These are phyloP conservation scores for Spergularia bocconei DNA, from an alignment of 148 eudicot species.

Conservation along the genomic window DNA sequence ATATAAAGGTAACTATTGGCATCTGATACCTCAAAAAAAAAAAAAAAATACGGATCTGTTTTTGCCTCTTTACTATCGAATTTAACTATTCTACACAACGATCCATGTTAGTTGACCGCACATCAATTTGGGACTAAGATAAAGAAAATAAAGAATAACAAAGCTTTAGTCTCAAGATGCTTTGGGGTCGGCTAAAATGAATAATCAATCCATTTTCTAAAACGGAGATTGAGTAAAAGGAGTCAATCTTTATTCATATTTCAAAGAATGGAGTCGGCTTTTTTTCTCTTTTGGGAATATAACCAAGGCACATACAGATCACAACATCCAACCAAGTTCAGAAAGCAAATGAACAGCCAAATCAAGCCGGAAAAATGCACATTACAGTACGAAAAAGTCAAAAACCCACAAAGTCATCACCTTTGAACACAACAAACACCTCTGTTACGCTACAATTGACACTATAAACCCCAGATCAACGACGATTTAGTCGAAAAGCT, in stretches of 20 bases:
- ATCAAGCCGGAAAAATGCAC: background rate
- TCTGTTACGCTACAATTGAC: background rate
- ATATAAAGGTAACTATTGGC: too few relatives aligned
- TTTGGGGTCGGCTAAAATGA: too few relatives aligned
- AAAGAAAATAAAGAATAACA: too few relatives aligned
- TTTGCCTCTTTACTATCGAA: too few relatives aligned
- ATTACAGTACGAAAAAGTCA: background rate
- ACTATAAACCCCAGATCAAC: background rate
- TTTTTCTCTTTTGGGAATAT: background rate
- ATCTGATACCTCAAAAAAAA: too few relatives aligned
- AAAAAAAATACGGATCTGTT: too few relatives aligned
- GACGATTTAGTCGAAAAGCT: background rate
- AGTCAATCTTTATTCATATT: background rate
- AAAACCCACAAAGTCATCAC: background rate
- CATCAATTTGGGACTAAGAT: too few relatives aligned
- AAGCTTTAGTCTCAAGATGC: too few relatives aligned
- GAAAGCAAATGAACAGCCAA: background rate
- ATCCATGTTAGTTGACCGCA: too few relatives aligned
- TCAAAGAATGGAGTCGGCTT: background rate
- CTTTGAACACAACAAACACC: background rate
- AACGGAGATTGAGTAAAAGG: background rate
- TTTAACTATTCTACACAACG: too few relatives aligned
- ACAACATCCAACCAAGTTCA: background rate
- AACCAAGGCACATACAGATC: background rate
- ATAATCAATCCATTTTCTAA: too few relatives aligned